Conservation (phyloP, 2,329 filamentous ascomycete species). For the Alternaria solani region DNA sequence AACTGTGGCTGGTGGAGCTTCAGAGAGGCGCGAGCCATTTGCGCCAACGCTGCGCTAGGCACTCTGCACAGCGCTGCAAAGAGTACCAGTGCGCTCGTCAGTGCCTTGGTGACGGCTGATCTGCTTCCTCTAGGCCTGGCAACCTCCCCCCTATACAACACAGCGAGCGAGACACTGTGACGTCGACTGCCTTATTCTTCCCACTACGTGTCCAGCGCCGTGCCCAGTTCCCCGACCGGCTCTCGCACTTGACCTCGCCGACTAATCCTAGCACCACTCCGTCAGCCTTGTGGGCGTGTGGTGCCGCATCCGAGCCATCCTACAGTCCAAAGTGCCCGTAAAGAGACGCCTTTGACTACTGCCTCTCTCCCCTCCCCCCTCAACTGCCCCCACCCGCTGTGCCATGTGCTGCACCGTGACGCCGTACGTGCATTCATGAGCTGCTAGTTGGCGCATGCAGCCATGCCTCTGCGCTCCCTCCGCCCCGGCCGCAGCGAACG, state of each 20-base stretch:
- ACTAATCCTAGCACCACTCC: conserved; percentile 20
- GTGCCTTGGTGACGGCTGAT: conserved; percentile 12
- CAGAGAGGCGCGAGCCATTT: conserved; percentile 1
- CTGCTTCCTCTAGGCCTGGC: conserved; percentile 8
- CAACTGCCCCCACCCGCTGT: conserved; percentile 23
- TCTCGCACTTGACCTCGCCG: conserved; percentile 17
- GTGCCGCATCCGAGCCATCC: conserved; percentile 22
- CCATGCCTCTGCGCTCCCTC: conserved; percentile 52
- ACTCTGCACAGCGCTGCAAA: conserved; percentile 20
- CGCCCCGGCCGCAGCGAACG: conserved; percentile 51
- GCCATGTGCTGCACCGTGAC: conserved; percentile 46
- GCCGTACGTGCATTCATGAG: conserved; percentile 45
- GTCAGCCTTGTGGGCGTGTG: conserved; percentile 22
- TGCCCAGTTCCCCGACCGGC: conserved; percentile 3
- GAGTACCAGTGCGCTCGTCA: conserved; percentile 21
- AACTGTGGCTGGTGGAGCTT: conserved; percentile 15
- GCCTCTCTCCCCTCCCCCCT: conserved; percentile 1
- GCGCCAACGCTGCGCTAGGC: conserved; percentile 8
- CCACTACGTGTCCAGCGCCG: conserved; percentile 7
- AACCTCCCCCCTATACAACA: conserved; percentile 9
- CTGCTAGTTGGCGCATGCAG: conserved; percentile 42
- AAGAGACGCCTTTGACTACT: conserved; percentile 6
- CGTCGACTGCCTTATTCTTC: conserved; percentile 4
- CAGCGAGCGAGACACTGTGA: conserved; percentile 4
- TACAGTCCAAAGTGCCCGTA: neutral